phyloP scores from a whole-genome alignment of 768 basidiomycete genomes.

The Trametopsis cervina region DNA sequence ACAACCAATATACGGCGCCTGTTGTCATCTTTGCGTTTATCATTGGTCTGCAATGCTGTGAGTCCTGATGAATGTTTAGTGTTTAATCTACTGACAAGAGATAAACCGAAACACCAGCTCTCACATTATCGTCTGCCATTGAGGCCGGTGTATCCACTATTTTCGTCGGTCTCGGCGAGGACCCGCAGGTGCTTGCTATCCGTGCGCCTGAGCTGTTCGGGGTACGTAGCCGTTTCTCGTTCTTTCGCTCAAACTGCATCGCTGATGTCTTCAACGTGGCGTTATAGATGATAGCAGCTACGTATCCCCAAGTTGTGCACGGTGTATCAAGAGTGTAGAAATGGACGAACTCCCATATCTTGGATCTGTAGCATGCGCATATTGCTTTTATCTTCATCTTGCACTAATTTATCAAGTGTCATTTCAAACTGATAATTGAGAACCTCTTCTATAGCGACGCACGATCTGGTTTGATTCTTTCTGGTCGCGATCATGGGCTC shows the following conservation, averaged over 20 bases:
- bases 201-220: slow-evolving; percentile 67
- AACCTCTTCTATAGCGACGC: too few species aligned
- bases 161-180: slow-evolving; percentile 81
- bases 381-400: too few species aligned
- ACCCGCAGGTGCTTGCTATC: slow-evolving; percentile 68
- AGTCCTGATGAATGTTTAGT: slow-evolving; percentile 2
- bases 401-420: too few species aligned
- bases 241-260: neutral
- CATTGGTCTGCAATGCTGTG: slow-evolving; percentile 70
- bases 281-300: slow-evolving; percentile 55
- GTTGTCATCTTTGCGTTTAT: slow-evolving; percentile 75
- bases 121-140: slow-evolving; percentile 66
- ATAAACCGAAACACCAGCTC: slow-evolving; percentile 30
- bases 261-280: too few species aligned
- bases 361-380: too few species aligned
- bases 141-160: slow-evolving; percentile 88
- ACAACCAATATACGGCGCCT: slow-evolving; percentile 73
- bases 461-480: too few species aligned
- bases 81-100: neutral
- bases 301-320: slow-evolving; percentile 64
- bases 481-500: too few species aligned
- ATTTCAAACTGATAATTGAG: too few species aligned
- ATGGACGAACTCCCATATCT: too few species aligned
- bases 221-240: slow-evolving; percentile 29
- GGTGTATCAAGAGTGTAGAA: slow-evolving; percentile 39